These are phyloP conservation scores for Helotiales sp. DNA, from an alignment of 2,329 filamentous ascomycete species.

Conservation along the genomic window DNA sequence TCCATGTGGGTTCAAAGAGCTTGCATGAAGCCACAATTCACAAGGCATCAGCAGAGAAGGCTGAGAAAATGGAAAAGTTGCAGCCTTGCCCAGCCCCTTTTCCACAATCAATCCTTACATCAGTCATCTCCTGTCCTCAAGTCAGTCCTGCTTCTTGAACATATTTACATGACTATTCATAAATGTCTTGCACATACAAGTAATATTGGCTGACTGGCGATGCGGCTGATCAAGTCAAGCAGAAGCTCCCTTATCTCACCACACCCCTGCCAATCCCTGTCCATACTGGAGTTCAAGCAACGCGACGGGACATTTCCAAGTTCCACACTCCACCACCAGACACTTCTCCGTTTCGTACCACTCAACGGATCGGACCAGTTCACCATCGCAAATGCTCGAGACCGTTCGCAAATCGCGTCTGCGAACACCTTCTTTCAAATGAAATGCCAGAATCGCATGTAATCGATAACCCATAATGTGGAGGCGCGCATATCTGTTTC, in stretches of 20 bases:
- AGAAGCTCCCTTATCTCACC: background rate
- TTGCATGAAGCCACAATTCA: conserved; percentile 12
- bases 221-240: conserved; percentile 9
- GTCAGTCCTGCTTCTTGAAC: background rate
- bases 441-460: conserved; percentile 31
- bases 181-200: background rate
- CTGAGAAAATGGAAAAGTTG: background rate
- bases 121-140: background rate
- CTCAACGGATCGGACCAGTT: background rate
- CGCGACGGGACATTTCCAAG: conserved; percentile 8
- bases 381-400: conserved; percentile 12
- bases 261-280: background rate
- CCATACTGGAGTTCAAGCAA: conserved; percentile 11
- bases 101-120: background rate
- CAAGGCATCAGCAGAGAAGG: background rate
- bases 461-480: conserved; percentile 66
- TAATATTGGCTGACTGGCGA: background rate
- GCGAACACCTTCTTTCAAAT: conserved; percentile 33
- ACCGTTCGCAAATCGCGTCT: conserved; percentile 25
- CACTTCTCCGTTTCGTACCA: conserved; percentile 16
- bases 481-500: conserved; percentile 84
- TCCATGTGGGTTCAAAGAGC: conserved; percentile 5
- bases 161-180: background rate
- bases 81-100: background rate
- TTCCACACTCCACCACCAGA: conserved; percentile 1